phyloP scores from a whole-genome alignment of 2,329 filamentous ascomycete species.

The Cladobotryum mycophilum region DNA sequence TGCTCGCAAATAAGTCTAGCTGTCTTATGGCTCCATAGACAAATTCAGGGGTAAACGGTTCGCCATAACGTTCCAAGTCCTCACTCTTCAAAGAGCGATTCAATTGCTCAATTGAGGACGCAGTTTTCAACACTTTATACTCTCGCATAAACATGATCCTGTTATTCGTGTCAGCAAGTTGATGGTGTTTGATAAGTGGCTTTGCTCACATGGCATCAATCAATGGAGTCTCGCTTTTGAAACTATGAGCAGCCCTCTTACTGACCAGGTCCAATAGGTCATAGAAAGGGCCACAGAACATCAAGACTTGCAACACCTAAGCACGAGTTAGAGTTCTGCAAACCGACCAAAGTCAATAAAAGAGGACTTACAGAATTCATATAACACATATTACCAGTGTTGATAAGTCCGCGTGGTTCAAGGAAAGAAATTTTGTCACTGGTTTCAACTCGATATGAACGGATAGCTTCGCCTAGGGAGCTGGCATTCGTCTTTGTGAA shows the following conservation, averaged over 20 bases:
- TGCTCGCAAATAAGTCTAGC: constrained; percentile 80
- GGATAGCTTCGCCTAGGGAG: constrained; percentile 71
- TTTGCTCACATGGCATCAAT: constrained; percentile 80
- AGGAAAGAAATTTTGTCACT: constrained; percentile 70
- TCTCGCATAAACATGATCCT: constrained; percentile 96
- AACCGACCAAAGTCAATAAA: background rate
- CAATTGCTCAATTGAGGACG: constrained; percentile 65
- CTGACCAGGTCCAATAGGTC: constrained; percentile 84
- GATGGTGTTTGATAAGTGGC: constrained; percentile 5
- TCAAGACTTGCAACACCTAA: constrained; percentile 87
- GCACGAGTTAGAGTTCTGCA: constrained; percentile 26
- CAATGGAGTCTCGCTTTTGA: constrained; percentile 91
- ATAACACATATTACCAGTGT: constrained; percentile 99
- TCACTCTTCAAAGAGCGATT: constrained; percentile 68
- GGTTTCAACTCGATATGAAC: constrained; percentile 61
- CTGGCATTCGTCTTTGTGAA: constrained; percentile 42
- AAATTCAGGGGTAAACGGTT: constrained; percentile 87
- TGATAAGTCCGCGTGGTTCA: constrained; percentile 87
- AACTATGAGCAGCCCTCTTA: constrained; percentile 77
- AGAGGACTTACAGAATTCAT: constrained; percentile 91
- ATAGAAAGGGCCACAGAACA: constrained; percentile 92
- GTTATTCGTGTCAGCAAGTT: constrained; percentile 4
- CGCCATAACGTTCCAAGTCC: constrained; percentile 84
- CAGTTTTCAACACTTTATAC: constrained; percentile 80
- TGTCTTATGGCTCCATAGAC: constrained; percentile 89